phyloP scores from a whole-genome alignment of 139 green algal species.

The Closterium sp. region DNA sequence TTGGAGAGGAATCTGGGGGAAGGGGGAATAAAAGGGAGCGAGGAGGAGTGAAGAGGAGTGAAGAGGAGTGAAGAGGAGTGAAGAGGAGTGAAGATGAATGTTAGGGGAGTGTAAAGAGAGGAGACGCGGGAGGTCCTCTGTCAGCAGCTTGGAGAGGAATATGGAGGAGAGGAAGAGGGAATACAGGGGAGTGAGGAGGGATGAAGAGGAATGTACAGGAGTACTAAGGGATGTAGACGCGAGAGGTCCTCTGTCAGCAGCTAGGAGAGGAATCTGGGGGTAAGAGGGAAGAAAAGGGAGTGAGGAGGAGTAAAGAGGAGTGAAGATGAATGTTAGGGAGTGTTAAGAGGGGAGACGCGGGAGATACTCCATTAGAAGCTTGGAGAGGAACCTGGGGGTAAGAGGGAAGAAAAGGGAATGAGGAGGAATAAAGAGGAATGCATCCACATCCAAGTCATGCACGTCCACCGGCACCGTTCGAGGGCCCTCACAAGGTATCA shows the following conservation, averaged over 20 bases:
- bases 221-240: no score
- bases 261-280: no score
- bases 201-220: no score
- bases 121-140: constrained; percentile 78
- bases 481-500: no score
- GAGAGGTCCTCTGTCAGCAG: neutral
- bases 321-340: no score
- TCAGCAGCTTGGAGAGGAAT: constrained; percentile 72
- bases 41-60: no score
- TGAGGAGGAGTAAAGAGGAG: no score
- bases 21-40: neutral
- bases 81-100: no score
- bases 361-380: constrained; percentile 88
- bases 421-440: constrained; percentile 3
- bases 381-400: constrained; percentile 80
- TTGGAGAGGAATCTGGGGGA: constrained; percentile 81
- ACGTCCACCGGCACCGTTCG: neutral
- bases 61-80: no score
- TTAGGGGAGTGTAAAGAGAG: constrained; percentile 62
- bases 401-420: neutral
- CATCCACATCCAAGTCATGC: constrained; percentile 87
- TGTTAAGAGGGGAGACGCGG: constrained; percentile 83
- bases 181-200: no score
- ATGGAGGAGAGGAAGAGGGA: neutral
- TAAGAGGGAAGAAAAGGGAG: no score